Conservation (phyloP, 1,284 basidiomycete genomes). For the Athelia psychrophila region DNA sequence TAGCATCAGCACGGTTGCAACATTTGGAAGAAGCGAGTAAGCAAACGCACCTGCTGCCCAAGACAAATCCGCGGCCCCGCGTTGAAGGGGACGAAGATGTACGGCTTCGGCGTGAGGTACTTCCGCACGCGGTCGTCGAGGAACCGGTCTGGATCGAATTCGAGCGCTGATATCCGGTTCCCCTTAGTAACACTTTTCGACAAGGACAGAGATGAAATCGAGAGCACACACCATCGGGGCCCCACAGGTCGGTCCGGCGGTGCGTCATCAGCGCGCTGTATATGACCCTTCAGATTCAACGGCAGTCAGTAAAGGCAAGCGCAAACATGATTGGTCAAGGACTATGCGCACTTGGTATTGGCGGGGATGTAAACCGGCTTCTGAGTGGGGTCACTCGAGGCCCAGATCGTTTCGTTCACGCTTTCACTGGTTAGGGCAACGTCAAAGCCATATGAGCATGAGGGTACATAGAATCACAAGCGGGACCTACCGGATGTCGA, state of each 20-base stretch:
- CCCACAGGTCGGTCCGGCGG: not conserved
- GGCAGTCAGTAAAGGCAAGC: too few species aligned
- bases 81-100: constrained; percentile 48
- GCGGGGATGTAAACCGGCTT: constrained; percentile 53
- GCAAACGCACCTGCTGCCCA: too few species aligned
- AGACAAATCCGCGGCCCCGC: constrained; percentile 47
- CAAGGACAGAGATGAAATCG: not conserved
- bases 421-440: constrained; percentile 25
- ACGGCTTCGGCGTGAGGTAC: constrained; percentile 37
- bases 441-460: too few species aligned
- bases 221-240: not conserved
- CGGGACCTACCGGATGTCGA: constrained; percentile 38
- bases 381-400: constrained; percentile 36
- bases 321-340: too few species aligned
- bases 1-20: too few species aligned
- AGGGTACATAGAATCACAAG: not conserved
- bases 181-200: too few species aligned
- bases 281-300: not conserved
- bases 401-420: constrained; percentile 41
- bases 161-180: constrained; percentile 24
- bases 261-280: not conserved
- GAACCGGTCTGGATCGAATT: constrained; percentile 47
- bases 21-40: too few species aligned
- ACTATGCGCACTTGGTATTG: constrained; percentile 39
- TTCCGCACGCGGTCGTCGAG: constrained; percentile 32